A percentile compares a stretch with the other conserved stretches of the same genome.
Evolutionary conservation across 23 red algal genomes (phyloP).

Genomic region (Gracilaria caudata): DNA sequence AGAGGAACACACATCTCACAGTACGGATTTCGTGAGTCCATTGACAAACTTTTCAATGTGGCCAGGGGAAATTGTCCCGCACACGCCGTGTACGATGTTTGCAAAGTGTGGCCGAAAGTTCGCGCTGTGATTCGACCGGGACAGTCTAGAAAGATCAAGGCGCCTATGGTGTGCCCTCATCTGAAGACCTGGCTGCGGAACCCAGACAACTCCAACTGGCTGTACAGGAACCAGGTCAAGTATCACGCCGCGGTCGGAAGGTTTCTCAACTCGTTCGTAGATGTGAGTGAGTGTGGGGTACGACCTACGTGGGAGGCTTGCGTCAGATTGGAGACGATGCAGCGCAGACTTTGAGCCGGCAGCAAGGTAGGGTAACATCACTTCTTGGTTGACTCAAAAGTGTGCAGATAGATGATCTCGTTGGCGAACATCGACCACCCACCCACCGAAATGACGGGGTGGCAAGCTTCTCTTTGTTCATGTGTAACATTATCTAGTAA

Average conservation of each 20-base stretch:
- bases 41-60: conserved; percentile 12
- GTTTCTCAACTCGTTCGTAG: conserved; percentile 31
- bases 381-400: background rate
- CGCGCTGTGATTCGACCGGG: background rate
- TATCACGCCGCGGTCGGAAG: conserved; percentile 1
- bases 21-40: conserved; percentile 4
- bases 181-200: conserved; percentile 43
- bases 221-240: conserved; percentile 25
- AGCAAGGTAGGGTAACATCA: background rate
- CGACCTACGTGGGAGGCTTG: conserved; percentile 28
- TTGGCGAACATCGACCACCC: no score
- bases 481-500: no score
- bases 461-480: no score
- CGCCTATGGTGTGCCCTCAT: conserved; percentile 29
- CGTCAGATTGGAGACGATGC: conserved; percentile 27
- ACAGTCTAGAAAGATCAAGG: background rate
- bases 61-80: conserved; percentile 34
- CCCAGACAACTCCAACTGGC: conserved; percentile 39
- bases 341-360: conserved; percentile 26
- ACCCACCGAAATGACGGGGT: no score
- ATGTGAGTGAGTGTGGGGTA: conserved; percentile 23
- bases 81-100: conserved; percentile 43
- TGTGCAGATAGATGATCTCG: no score
- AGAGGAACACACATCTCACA: conserved; percentile 25
- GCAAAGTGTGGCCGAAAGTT: conserved; percentile 44